Percentiles rank a stretch among this genome's conserved stretches.
Evolutionary conservation across 2,329 filamentous ascomycete genomes (phyloP).

Genomic region (Juglanconis sp.): DNA sequence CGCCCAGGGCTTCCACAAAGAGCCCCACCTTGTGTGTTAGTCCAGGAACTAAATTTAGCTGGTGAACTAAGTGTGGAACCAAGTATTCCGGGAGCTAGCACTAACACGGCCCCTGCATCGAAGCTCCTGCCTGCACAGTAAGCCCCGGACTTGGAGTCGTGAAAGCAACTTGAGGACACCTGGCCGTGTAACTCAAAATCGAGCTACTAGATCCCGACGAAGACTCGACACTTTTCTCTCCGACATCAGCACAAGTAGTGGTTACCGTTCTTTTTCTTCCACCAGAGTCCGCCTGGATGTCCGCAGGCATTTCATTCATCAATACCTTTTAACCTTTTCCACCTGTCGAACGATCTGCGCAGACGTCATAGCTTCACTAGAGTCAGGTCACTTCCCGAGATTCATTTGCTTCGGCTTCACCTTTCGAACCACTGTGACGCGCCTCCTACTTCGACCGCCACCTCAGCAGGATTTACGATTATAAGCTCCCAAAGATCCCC

Average conservation of each 20-base stretch:
- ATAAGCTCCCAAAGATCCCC: not conserved
- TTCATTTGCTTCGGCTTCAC: not conserved
- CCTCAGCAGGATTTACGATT: conserved; percentile 8
- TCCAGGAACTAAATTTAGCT: not conserved
- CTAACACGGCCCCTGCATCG: not conserved
- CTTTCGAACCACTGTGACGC: conserved; percentile 3
- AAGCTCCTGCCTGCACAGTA: not conserved
- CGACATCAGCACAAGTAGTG: not conserved
- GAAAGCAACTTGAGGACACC: conserved; percentile 3
- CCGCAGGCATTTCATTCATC: not conserved
- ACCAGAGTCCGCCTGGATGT: not conserved
- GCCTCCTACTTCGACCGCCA: not conserved
- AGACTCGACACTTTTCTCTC: not conserved
- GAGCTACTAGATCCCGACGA: not conserved
- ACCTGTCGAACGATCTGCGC: not conserved
- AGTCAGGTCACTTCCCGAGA: not conserved
- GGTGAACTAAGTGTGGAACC: not conserved
- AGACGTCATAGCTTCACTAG: not conserved
- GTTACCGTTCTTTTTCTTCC: not conserved
- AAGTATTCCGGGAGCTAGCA: not conserved
- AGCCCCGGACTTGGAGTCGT: not conserved
- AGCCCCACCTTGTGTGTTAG: not conserved
- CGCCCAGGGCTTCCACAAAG: not conserved
- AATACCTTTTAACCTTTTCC: not conserved
- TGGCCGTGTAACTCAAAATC: conserved; percentile 1